Base-by-base conservation (phyloP, 2,329 filamentous ascomycete species). In the Akanthomyces lecanii region DNA sequence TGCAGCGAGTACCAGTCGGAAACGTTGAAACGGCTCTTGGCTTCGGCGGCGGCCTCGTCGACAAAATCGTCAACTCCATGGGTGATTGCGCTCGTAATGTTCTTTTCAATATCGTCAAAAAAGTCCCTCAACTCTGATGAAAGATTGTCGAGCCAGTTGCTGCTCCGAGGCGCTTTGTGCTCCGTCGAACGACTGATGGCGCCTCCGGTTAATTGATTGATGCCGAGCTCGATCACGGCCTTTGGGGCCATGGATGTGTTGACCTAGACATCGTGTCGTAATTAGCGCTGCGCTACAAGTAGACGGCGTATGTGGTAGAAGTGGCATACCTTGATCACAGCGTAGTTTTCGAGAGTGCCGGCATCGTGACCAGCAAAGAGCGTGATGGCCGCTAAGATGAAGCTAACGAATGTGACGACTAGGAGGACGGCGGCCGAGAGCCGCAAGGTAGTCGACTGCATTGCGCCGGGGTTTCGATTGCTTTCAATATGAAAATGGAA, bases 1-100 rank as follows among this genome's bases (percentile, higher is more conserved):
- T 83, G 81, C 36, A 83, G 65, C 18, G 79, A 82, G 67, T 82
- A 83, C 81, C 81, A 83, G 64, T 82, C 73, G 1, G 76, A 75
- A 62, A 83, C 77, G 28, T 80, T 79, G 33, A 82, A 71, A n/a
- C 75, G 72, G 14, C 75, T 72, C 55, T 75, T 72, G 52, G 81
- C 57, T 59, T 77, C 67, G 62, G 77, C 79, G 44, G 76, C 76
- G 45, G 78, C 65, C 8, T 77, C 72, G 62, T 76, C 74, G 5
- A 73, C 71, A 40, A 80, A 68, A 38, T 78, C 71, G 66, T 78
- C 77, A 64, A 81, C 64, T 51, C 74, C 70, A 48, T 75, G 74
- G 55, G 72, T 72, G 63, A 75, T 71, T 10, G 74, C 45, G 45
- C 42, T 40, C 14, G 38, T 53, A 8, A 62, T 36, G 51, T 52